Base-by-base conservation (phyloP, 805 yeast species). In the Ogataea kodamae region DNA sequence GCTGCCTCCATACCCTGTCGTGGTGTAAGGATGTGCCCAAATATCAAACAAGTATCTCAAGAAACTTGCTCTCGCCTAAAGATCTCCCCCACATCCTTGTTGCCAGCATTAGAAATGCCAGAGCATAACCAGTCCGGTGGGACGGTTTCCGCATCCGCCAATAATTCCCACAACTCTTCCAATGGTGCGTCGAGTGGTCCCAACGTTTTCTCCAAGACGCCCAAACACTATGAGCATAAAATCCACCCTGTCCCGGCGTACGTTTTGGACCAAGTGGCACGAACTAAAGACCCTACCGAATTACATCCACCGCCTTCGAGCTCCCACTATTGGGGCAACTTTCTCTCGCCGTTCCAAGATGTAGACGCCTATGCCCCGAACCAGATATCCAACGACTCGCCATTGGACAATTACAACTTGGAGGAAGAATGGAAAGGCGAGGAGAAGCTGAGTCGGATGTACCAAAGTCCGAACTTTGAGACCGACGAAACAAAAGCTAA, bases 341-440 rank as follows among this genome's bases (percentile, higher is more conserved):
- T 35, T 29, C 26, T 35, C 19, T 35, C 38, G 5, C 14, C 38
- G 18, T 35, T 35, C 26, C 22, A 20, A 14, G 22, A 28, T 10
- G 25, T 17, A 8, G 38, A 35, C 18, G 80, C 82, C 1, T 82
- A 76, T 59, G 88, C 75, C 1, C 55, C 81, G 27, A 81, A 78
- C 39, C 42, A 48, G 20, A 33, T 59, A 9, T 46, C 50, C 9
- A 37, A 52, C 25, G 42, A 34, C 6, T 16, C 42, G 1, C 22
- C 42, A 13, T 29, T 49, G 14, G 35, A 48, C 20, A 30, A 39
- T 17, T 54, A 57, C 34, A 35, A 49, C 6, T 41, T 77, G 32
- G 65, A 70, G 25, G 69, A 71, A 1, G 61, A 68, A 13, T 84
- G 92, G 92, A 78, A 79, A 21, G 94, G 94, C 23, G 85, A 72